A percentile compares a stretch with the other conserved stretches of the same genome.
Evolutionary conservation across 106 monocot species (phyloP).

Genomic region (Platanthera guangdongensis): DNA sequence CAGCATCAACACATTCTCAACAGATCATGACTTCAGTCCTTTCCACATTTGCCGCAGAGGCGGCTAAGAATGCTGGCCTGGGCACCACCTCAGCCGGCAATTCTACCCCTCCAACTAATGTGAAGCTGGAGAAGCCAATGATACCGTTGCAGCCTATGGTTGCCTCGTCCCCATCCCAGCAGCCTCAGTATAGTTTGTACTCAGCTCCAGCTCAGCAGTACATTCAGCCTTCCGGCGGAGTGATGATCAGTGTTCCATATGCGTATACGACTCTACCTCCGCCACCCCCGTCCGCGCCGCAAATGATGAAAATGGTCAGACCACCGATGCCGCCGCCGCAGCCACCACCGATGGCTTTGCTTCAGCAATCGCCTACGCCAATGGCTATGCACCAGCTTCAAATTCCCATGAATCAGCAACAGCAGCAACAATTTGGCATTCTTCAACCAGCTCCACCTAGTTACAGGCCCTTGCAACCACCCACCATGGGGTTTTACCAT

Average conservation of each 20-base stretch:
- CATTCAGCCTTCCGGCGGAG: conserved; percentile 40
- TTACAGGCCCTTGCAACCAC: conserved; percentile 71
- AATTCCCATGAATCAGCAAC: conserved; percentile 40
- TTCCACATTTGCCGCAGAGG: conserved; percentile 79
- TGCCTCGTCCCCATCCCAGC: conserved; percentile 15
- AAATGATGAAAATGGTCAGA: conserved; percentile 44
- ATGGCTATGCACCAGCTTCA: conserved; percentile 40
- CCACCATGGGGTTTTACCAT: conserved; percentile 65
- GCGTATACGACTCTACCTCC: conserved; percentile 35
- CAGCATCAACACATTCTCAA: conserved; percentile 84
- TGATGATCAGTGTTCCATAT: conserved; percentile 79
- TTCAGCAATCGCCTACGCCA: conserved; percentile 7
- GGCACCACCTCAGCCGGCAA: neutral
- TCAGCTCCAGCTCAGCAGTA: conserved; percentile 44
- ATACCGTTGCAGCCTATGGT: conserved; percentile 9
- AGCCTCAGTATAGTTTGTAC: conserved; percentile 51
- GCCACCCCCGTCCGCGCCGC: conserved; percentile 7
- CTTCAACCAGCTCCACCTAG: conserved; percentile 51
- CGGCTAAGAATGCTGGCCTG: conserved; percentile 45
- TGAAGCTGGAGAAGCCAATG: conserved; percentile 30
- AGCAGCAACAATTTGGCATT: conserved; percentile 15
- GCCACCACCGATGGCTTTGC: conserved; percentile 17
- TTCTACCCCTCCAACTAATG: conserved; percentile 6
- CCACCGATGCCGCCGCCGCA: conserved; percentile 28
- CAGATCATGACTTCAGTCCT: conserved; percentile 95